A percentile compares a stretch with the other conserved stretches of the same genome.
Conservation (phyloP, 75 land plant species). For the Sequoia sempervirens region DNA sequence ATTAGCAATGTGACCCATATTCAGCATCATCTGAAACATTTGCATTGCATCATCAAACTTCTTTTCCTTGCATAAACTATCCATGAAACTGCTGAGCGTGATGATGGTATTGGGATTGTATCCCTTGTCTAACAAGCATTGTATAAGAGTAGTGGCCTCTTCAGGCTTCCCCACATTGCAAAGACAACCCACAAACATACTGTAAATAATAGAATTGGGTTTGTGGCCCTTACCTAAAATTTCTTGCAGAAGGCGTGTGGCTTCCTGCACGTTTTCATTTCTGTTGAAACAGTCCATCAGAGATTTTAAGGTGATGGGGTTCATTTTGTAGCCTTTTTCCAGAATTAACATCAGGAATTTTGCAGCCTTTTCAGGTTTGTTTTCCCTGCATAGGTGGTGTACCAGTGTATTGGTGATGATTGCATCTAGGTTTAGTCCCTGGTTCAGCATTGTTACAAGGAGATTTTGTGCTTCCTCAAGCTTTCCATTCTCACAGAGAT, state of each 20-base stretch:
- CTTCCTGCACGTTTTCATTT: slow-evolving; percentile 14
- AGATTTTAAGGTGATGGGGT: slow-evolving; percentile 13
- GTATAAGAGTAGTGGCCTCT: slow-evolving; percentile 21
- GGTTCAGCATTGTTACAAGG: slow-evolving; percentile 8
- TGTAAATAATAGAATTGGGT: slow-evolving; percentile 21
- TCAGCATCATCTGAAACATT: slow-evolving; percentile 23
- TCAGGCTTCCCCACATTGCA: slow-evolving; percentile 22
- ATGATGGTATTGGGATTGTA: slow-evolving; percentile 20
- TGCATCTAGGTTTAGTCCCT: slow-evolving; percentile 9
- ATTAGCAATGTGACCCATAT: slow-evolving; percentile 14
- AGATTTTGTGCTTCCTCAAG: slow-evolving; percentile 14
- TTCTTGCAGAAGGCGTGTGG: slow-evolving; percentile 4
- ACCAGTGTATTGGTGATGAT: slow-evolving; percentile 1
- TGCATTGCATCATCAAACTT: slow-evolving; percentile 17
- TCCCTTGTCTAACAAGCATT: slow-evolving; percentile 17
- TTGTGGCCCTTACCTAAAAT: slow-evolving; percentile 7
- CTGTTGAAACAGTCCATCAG: slow-evolving; percentile 13
- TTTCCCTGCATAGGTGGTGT: slow-evolving; percentile 15
- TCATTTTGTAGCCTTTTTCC: slow-evolving; percentile 16
- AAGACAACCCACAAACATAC: slow-evolving; percentile 11
- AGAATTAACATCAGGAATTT: slow-evolving; percentile 1
- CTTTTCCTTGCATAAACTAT: slow-evolving; percentile 33
- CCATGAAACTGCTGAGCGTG: slow-evolving; percentile 22
- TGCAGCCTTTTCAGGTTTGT: slow-evolving; percentile 15
- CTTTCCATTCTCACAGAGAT: slow-evolving; percentile 5